These are phyloP conservation scores for Pyrus communis DNA, from an alignment of 306 rosid genomes.

Conservation along the genomic window DNA sequence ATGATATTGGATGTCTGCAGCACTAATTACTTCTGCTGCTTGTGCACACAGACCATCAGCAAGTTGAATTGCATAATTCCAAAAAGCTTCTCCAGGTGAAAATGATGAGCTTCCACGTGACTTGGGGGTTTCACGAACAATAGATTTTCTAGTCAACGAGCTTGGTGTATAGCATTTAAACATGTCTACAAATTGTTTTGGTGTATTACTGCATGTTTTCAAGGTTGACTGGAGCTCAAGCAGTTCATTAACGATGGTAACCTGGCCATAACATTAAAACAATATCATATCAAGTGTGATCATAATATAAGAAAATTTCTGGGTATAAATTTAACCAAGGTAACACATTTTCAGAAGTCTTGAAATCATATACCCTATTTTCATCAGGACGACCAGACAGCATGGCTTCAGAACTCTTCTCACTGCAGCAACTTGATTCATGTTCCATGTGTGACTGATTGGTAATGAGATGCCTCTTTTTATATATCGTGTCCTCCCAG, in stretches of 20 bases:
- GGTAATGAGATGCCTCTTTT: slow-evolving; percentile 30
- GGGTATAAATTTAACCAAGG: not conserved
- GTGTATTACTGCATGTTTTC: slow-evolving; percentile 54
- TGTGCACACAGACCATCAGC: slow-evolving; percentile 67
- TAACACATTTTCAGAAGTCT: slow-evolving; percentile 10
- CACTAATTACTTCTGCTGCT: slow-evolving; percentile 31
- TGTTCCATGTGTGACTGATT: slow-evolving; percentile 24
- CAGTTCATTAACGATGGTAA: slow-evolving; percentile 24
- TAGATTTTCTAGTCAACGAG: slow-evolving; percentile 44
- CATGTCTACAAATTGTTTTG: slow-evolving; percentile 32
- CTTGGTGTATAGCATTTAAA: slow-evolving; percentile 65
- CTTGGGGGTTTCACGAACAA: slow-evolving; percentile 54
- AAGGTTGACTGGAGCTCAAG: slow-evolving; percentile 33
- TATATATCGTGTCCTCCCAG: slow-evolving; percentile 23
- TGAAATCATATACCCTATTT: slow-evolving; percentile 23
- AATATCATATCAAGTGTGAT: slow-evolving; percentile 8
- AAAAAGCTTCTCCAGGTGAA: slow-evolving; percentile 95
- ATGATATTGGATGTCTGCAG: slow-evolving; percentile 28
- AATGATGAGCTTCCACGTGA: slow-evolving; percentile 72
- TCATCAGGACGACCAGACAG: slow-evolving; percentile 28
- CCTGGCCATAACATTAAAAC: slow-evolving; percentile 32
- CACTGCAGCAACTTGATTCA: slow-evolving; percentile 19
- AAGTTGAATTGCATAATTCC: slow-evolving; percentile 88
- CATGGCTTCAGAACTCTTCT: slow-evolving; percentile 24
- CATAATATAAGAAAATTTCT: slow-evolving; percentile 3